A percentile compares a stretch with the other conserved stretches of the same genome.
phyloP scores from a whole-genome alignment of 768 basidiomycete species.

The Cystofilobasidium macerans region DNA sequence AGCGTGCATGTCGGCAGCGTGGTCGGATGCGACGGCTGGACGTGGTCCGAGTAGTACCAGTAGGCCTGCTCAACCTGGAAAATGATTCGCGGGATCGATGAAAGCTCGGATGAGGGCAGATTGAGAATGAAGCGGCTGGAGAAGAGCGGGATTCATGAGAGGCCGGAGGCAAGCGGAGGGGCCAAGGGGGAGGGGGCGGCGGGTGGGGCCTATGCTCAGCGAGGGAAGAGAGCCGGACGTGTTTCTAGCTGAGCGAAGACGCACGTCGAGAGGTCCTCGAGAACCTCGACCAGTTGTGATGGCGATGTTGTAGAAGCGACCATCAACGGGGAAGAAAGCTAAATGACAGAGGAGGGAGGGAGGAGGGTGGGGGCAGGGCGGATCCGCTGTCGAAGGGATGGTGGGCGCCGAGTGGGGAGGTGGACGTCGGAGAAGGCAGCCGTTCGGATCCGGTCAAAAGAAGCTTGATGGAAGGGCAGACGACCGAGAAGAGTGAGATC shows the following conservation, averaged over 20 bases:
- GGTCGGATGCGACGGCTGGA: constrained; percentile 71
- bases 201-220: background rate
- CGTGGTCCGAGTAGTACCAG: constrained; percentile 99
- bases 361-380: background rate
- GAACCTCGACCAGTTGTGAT: constrained; percentile 57
- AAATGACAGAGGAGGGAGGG: background rate
- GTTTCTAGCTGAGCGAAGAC: too few species aligned
- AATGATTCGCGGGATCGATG: constrained; percentile 82
- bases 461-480: too few species aligned
- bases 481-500: too few species aligned
- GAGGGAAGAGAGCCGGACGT: constrained; percentile 24
- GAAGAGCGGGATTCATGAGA: constrained; percentile 27
- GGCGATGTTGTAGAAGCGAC: constrained; percentile 1
- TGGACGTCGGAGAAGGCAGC: too few species aligned
- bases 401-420: too few species aligned
- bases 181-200: constrained; percentile 23
- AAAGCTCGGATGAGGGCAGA: constrained; percentile 83
- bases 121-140: constrained; percentile 88
- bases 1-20: constrained; percentile 76
- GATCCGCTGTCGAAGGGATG: too few species aligned
- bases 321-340: background rate
- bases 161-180: constrained; percentile 31
- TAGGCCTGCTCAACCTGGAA: constrained; percentile 99
- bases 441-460: too few species aligned
- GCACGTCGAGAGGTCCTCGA: constrained; percentile 82